Percentiles rank a stretch among this genome's conserved stretches.
Conservation (phyloP, 345 rosid genomes). For the Melastoma malabathricum region DNA sequence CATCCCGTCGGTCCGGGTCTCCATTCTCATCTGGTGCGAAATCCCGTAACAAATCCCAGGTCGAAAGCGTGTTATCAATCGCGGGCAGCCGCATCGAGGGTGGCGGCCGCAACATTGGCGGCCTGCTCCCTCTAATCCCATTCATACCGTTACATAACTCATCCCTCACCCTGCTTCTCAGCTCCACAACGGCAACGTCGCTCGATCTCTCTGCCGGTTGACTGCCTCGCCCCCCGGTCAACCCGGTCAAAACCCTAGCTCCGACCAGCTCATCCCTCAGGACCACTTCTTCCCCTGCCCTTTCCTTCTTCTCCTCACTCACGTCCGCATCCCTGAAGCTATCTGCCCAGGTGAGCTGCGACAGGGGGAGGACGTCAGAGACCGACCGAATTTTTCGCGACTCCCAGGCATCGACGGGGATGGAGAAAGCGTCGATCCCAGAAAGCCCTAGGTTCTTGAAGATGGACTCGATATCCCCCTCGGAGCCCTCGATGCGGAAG, state of each 20-base stretch:
- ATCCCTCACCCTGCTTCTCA: constrained; percentile 1
- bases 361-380: constrained; percentile 37
- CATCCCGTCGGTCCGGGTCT: constrained; percentile 6
- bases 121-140: constrained; percentile 64
- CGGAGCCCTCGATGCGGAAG: constrained; percentile 63
- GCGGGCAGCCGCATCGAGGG: constrained; percentile 40
- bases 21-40: constrained; percentile 32
- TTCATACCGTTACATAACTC: constrained; percentile 11
- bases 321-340: constrained; percentile 12
- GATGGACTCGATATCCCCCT: constrained; percentile 54
- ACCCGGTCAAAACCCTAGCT: constrained; percentile 11
- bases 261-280: not conserved
- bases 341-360: constrained; percentile 22
- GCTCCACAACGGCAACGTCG: constrained; percentile 10
- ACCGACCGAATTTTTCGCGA: constrained; percentile 44
- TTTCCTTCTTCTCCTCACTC: constrained; percentile 8
- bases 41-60: constrained; percentile 61
- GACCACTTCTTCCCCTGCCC: not conserved
- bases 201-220: not conserved
- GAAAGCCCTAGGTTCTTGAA: constrained; percentile 43
- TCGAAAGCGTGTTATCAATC: constrained; percentile 32
- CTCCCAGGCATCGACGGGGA: constrained; percentile 64
- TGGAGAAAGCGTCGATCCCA: constrained; percentile 66
- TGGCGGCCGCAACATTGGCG: constrained; percentile 57
- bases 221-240: constrained; percentile 11